Percentiles rank a stretch among this genome's conserved stretches.
Evolutionary conservation across 306 rosid species (phyloP).

Genomic region (Rosa multiflora): DNA sequence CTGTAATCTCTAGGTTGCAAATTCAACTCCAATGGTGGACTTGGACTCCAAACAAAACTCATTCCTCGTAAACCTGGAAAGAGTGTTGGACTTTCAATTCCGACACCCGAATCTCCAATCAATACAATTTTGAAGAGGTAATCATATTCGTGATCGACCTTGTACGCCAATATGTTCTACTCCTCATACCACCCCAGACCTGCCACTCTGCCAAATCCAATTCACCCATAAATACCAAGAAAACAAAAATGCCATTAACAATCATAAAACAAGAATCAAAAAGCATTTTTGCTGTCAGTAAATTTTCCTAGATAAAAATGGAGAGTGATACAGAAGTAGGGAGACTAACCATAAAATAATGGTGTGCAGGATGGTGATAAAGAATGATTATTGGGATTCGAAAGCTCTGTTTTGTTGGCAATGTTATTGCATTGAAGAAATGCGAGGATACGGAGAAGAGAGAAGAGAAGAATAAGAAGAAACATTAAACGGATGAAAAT

Average conservation of each 20-base stretch:
- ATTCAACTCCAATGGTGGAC: slow-evolving; percentile 89
- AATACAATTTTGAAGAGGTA: slow-evolving; percentile 73
- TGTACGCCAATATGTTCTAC: slow-evolving; percentile 61
- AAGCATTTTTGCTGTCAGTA: neutral
- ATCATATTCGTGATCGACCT: slow-evolving; percentile 75
- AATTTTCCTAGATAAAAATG: neutral
- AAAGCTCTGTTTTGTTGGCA: slow-evolving; percentile 18
- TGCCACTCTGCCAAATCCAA: slow-evolving; percentile 20
- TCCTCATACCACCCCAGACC: slow-evolving; percentile 49
- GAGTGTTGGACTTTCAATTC: slow-evolving; percentile 63
- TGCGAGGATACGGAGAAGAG: slow-evolving; percentile 20
- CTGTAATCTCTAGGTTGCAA: slow-evolving; percentile 78
- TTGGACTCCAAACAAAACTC: slow-evolving; percentile 81
- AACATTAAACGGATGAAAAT: slow-evolving; percentile 36
- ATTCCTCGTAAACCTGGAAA: slow-evolving; percentile 32
- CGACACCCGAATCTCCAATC: slow-evolving; percentile 87
- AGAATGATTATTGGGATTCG: slow-evolving; percentile 20
- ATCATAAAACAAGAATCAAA: neutral
- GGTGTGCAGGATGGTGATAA: slow-evolving; percentile 22
- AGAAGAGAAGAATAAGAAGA: slow-evolving; percentile 12
- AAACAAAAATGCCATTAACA: neutral
- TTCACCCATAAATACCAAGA: neutral
- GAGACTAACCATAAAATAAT: slow-evolving; percentile 33
- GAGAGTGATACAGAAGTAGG: neutral
- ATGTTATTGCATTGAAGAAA: slow-evolving; percentile 25